A percentile compares a stretch with the other conserved stretches of the same genome.
These are phyloP conservation scores for Stemphylium beticola DNA, from an alignment of 2,329 filamentous ascomycete species.

Conservation along the genomic window DNA sequence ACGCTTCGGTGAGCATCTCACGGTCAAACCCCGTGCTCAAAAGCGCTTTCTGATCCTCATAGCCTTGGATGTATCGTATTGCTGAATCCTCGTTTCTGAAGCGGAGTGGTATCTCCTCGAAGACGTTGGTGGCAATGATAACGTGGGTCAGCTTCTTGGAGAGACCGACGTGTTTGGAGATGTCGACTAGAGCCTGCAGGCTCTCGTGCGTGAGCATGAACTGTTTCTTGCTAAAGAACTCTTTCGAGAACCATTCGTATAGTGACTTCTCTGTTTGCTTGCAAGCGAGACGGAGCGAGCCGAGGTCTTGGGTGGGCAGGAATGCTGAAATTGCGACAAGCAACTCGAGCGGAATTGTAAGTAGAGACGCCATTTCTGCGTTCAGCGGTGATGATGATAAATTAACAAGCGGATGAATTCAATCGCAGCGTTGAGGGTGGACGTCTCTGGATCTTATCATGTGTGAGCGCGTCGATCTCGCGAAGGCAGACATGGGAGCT, in stretches of 20 bases:
- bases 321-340: constrained; percentile 59
- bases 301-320: constrained; percentile 63
- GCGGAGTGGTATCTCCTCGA: constrained; percentile 19
- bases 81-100: constrained; percentile 22
- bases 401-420: background rate
- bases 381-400: background rate
- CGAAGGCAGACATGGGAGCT: constrained; percentile 22
- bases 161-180: constrained; percentile 49
- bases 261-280: constrained; percentile 61
- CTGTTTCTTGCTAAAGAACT: constrained; percentile 71
- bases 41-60: constrained; percentile 34
- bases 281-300: constrained; percentile 62
- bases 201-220: constrained; percentile 68
- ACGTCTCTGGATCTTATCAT: constrained; percentile 14
- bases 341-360: constrained; percentile 63
- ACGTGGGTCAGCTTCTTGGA: constrained; percentile 54
- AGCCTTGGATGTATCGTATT: constrained; percentile 25
- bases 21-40: constrained; percentile 55
- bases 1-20: constrained; percentile 63
- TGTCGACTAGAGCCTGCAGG: constrained; percentile 58
- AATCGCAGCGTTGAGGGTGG: background rate
- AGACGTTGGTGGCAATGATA: constrained; percentile 57
- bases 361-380: constrained; percentile 29
- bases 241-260: constrained; percentile 62
- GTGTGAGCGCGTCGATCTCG: constrained; percentile 20